Conservation (phyloP, 208 protist species). For the Tritrichomonas musculus region DNA sequence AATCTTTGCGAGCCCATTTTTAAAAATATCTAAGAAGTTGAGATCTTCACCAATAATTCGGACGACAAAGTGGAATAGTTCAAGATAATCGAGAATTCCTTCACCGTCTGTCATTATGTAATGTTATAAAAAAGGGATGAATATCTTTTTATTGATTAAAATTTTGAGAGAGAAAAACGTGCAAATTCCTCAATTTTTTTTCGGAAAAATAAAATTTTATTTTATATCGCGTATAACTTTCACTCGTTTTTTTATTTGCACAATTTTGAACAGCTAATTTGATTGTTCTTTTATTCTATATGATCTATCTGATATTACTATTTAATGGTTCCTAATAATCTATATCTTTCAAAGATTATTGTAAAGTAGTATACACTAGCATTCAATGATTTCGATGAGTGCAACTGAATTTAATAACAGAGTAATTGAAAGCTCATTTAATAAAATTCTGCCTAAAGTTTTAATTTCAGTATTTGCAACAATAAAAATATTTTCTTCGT, state of each 20-base stretch:
- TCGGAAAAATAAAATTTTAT: background rate
- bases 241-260: no score
- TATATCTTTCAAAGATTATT: background rate
- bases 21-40: background rate
- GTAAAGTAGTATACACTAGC: background rate
- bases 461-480: no score
- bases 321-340: background rate
- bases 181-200: background rate
- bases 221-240: background rate
- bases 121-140: no score
- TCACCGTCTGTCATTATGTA: background rate
- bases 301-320: background rate
- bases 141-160: no score
- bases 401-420: background rate
- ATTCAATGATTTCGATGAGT: background rate
- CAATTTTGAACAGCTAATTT: no score
- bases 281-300: no score
- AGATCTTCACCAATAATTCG: background rate
- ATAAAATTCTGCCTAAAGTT: no score
- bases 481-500: no score
- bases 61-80: background rate
- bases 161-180: no score
- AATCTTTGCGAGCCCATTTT: background rate
- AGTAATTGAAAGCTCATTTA: background rate
- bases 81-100: background rate